Percentiles rank a stretch among this genome's conserved stretches.
phyloP scores from a whole-genome alignment of 768 basidiomycete species.

The Suillus subluteus region DNA sequence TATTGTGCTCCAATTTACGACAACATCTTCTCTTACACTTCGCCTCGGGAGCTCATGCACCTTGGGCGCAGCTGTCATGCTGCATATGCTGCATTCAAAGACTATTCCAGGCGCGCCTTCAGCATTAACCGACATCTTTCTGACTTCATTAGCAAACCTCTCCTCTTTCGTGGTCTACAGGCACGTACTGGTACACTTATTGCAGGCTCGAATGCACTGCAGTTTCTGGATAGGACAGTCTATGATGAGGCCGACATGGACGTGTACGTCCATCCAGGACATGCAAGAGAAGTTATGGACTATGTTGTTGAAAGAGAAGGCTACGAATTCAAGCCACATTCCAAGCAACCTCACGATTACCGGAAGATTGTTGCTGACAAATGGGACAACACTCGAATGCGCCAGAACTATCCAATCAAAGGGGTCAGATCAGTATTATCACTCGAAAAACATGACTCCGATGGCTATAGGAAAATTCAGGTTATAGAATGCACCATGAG shows the following conservation, averaged over 20 bases:
- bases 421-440: constrained; percentile 14
- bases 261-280: constrained; percentile 44
- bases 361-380: neutral
- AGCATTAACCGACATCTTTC: constrained; percentile 39
- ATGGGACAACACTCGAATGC: constrained; percentile 23
- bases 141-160: constrained; percentile 39
- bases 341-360: constrained; percentile 18
- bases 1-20: constrained; percentile 27
- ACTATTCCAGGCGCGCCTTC: constrained; percentile 33
- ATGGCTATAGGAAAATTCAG: no score
- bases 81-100: constrained; percentile 18
- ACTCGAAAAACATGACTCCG: no score
- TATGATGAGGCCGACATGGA: constrained; percentile 51
- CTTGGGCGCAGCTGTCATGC: constrained; percentile 26
- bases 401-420: constrained; percentile 9
- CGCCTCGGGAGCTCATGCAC: constrained; percentile 28
- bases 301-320: constrained; percentile 37
- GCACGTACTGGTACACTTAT: constrained; percentile 47
- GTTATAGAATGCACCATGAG: no score
- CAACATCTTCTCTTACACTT: constrained; percentile 20
- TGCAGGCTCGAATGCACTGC: constrained; percentile 56
- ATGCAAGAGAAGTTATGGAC: constrained; percentile 33
- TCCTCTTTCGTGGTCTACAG: constrained; percentile 47
- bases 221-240: constrained; percentile 40
- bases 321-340: constrained; percentile 32